Evolutionary conservation across 2,329 filamentous ascomycete genomes (phyloP).

Genomic region (Byssochlamys sp.): DNA sequence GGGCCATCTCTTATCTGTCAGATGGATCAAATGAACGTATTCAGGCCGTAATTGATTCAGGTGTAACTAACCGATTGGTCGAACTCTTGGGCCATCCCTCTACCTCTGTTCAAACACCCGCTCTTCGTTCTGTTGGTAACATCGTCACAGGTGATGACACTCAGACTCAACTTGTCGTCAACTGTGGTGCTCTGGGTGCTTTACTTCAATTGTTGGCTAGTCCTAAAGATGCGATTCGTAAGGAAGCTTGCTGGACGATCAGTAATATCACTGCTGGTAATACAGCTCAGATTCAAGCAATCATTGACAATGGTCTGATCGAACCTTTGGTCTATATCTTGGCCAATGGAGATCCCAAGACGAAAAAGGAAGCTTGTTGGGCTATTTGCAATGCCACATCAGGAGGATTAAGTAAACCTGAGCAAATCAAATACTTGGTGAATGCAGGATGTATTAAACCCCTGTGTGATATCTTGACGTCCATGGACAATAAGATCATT

Average conservation of each 20-base stretch:
- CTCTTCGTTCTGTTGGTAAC: conserved; percentile 92
- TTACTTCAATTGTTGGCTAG: conserved; percentile 90
- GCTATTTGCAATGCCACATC: conserved; percentile 97
- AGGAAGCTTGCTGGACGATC: conserved; percentile 99
- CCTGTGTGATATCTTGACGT: conserved; percentile 83
- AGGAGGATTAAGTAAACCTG: conserved; percentile 93
- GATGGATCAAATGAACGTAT: conserved; percentile 99
- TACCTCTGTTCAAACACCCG: conserved; percentile 94
- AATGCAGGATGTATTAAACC: conserved; percentile 92
- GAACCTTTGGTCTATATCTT: conserved; percentile 90
- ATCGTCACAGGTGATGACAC: conserved; percentile 98
- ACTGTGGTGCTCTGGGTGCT: conserved; percentile 85
- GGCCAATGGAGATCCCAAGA: conserved; percentile 96
- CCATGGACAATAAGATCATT: conserved; percentile 99
- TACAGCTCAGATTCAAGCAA: conserved; percentile 91
- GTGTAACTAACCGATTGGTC: conserved; percentile 89
- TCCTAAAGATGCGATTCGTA: conserved; percentile 95
- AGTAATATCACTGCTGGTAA: conserved; percentile 98
- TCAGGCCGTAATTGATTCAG: conserved; percentile 95
- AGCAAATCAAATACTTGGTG: conserved; percentile 94
- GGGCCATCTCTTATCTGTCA: conserved; percentile 97
- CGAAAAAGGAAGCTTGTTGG: conserved; percentile 98
- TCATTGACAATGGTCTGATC: conserved; percentile 94
- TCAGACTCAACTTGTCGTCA: conserved; percentile 98
- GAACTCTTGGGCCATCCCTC: conserved; percentile 97